These are phyloP conservation scores for Boletus insuetus DNA, from an alignment of 768 basidiomycete genomes.

Conservation along the genomic window DNA sequence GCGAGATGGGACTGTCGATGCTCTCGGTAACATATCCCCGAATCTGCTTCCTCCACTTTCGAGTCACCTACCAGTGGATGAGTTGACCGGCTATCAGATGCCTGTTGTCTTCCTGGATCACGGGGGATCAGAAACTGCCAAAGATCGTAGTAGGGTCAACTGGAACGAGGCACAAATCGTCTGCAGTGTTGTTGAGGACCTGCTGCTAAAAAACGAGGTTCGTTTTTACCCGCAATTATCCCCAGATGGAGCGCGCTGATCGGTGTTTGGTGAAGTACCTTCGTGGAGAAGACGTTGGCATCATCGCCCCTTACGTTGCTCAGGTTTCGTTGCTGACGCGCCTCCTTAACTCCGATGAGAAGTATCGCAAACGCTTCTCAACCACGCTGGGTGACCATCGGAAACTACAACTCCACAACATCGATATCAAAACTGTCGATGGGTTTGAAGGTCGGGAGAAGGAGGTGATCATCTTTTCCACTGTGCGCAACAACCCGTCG, in stretches of 20 bases:
- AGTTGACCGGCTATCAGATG: slow-evolving; percentile 41
- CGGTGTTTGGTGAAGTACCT: slow-evolving; percentile 43
- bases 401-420: slow-evolving; percentile 56
- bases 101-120: slow-evolving; percentile 86
- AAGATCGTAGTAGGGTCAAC: slow-evolving; percentile 76
- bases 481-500: slow-evolving; percentile 75
- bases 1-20: slow-evolving; percentile 72
- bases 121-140: slow-evolving; percentile 59
- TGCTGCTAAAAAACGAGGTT: slow-evolving; percentile 72
- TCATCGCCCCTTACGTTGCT: slow-evolving; percentile 90
- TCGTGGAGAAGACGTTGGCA: slow-evolving; percentile 75
- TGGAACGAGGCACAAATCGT: slow-evolving; percentile 75
- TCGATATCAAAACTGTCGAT: slow-evolving; percentile 92
- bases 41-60: slow-evolving; percentile 62
- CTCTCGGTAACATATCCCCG: slow-evolving; percentile 42
- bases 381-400: slow-evolving; percentile 63
- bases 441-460: slow-evolving; percentile 95
- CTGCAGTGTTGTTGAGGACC: slow-evolving; percentile 76
- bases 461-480: slow-evolving; percentile 88
- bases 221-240: slow-evolving; percentile 26
- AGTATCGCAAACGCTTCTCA: slow-evolving; percentile 53
- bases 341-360: slow-evolving; percentile 54
- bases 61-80: slow-evolving; percentile 43
- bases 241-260: slow-evolving; percentile 4
- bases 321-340: slow-evolving; percentile 78